These are phyloP conservation scores for Rhinocladiella mackenziei DNA, from an alignment of 2,329 filamentous ascomycete species.

Conservation along the genomic window DNA sequence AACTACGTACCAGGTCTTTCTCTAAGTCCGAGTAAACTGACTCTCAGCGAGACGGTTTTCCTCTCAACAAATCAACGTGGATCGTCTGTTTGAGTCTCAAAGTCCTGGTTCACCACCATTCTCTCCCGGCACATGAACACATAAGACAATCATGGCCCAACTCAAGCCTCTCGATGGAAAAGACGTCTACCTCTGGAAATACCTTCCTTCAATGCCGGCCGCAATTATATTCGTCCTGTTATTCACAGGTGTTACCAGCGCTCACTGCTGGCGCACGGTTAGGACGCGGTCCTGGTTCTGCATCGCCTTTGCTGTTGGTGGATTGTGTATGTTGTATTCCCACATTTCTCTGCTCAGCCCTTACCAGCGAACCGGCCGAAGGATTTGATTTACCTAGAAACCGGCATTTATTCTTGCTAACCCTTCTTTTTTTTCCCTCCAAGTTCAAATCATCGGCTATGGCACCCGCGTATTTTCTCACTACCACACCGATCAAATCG, in stretches of 20 bases:
- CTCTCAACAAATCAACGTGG: not conserved
- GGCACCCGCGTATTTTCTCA: constrained; percentile 30
- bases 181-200: constrained; percentile 24
- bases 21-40: not conserved
- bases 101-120: not conserved
- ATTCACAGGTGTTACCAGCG: constrained; percentile 30
- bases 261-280: constrained; percentile 33
- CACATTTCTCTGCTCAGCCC: not conserved
- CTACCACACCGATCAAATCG: constrained; percentile 5
- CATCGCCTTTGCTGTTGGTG: constrained; percentile 37
- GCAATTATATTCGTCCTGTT: constrained; percentile 31
- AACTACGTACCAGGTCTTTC: not conserved
- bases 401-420: not conserved
- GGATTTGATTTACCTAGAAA: not conserved
- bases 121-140: constrained; percentile 1
- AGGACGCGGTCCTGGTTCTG: constrained; percentile 33
- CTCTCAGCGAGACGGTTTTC: not conserved
- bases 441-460: constrained; percentile 41
- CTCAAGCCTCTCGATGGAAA: constrained; percentile 10
- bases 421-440: not conserved
- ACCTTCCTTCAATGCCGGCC: constrained; percentile 31
- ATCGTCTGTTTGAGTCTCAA: not conserved
- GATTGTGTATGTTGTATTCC: constrained; percentile 34
- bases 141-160: constrained; percentile 6
- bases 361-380: not conserved